phyloP scores from a whole-genome alignment of 228 moss, liverwort and hornwort species.

The Sphagnum magellanicum region DNA sequence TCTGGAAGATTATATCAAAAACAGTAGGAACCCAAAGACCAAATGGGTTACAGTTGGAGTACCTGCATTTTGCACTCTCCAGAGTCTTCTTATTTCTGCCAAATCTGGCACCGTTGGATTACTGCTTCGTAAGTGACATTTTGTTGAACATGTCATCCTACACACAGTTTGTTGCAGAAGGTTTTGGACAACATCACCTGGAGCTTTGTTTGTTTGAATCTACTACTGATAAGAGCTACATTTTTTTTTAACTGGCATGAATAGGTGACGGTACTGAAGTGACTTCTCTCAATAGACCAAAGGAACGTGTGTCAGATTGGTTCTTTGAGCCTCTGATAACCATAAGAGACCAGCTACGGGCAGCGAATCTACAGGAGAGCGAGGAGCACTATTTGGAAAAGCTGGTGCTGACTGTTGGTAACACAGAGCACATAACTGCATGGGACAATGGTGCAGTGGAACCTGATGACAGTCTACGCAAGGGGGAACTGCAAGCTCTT shows the following conservation, averaged over 20 bases:
- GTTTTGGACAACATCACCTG: too few relatives aligned
- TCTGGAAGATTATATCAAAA: slow-evolving; percentile 50
- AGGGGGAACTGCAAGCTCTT: slow-evolving; percentile 73
- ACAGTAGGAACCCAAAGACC: slow-evolving; percentile 49
- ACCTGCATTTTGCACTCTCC: slow-evolving; percentile 46
- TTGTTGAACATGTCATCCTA: not conserved
- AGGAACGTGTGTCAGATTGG: slow-evolving; percentile 67
- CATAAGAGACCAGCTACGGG: slow-evolving; percentile 64
- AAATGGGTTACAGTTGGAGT: slow-evolving; percentile 56
- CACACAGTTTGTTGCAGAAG: too few relatives aligned
- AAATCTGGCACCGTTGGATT: slow-evolving; percentile 52
- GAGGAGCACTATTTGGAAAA: slow-evolving; percentile 69
- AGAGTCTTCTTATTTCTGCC: slow-evolving; percentile 49
- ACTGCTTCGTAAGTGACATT: slow-evolving; percentile 27
- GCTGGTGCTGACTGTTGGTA: slow-evolving; percentile 47
- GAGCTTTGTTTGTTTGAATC: too few relatives aligned
- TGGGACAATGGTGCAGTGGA: slow-evolving; percentile 83
- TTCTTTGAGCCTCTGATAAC: slow-evolving; percentile 72
- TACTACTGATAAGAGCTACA: too few relatives aligned
- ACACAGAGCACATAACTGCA: slow-evolving; percentile 34
- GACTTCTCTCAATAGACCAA: slow-evolving; percentile 69
- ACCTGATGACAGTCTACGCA: slow-evolving; percentile 68
- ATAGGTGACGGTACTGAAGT: slow-evolving; percentile 71
- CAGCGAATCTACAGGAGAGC: slow-evolving; percentile 41
- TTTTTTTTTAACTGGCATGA: not conserved